These are phyloP conservation scores for Linum lewisii DNA, from an alignment of 345 rosid genomes.

Conservation along the genomic window DNA sequence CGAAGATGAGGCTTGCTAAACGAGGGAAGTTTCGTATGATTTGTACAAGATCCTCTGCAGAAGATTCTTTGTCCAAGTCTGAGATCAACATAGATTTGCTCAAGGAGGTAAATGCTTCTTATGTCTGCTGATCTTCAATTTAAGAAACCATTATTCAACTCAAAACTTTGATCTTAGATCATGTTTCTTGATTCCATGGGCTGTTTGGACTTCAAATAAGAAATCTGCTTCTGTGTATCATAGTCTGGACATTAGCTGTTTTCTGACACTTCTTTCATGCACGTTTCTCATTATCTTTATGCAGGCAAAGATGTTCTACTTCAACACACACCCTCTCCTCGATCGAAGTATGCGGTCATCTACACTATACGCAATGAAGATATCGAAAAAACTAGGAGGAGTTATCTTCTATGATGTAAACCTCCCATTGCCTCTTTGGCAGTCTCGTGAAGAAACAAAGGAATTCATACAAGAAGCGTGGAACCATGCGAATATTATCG, in stretches of 20 bases:
- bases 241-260: background rate
- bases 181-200: background rate
- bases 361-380: constrained; percentile 58
- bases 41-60: constrained; percentile 65
- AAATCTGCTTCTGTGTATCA: background rate
- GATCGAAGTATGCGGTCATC: constrained; percentile 65
- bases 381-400: constrained; percentile 59
- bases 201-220: too few relatives aligned
- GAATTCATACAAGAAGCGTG: constrained; percentile 55
- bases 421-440: constrained; percentile 82
- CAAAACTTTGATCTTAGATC: background rate
- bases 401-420: constrained; percentile 73
- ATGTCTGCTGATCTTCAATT: background rate
- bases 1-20: constrained; percentile 72
- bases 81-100: constrained; percentile 78
- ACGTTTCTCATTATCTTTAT: constrained; percentile 18
- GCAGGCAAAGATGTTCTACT: constrained; percentile 86
- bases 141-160: too few relatives aligned
- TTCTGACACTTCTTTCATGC: too few relatives aligned
- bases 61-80: constrained; percentile 67
- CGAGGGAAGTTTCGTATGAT: constrained; percentile 62
- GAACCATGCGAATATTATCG: constrained; percentile 62
- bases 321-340: constrained; percentile 72
- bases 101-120: constrained; percentile 53
- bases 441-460: constrained; percentile 63